Evolutionary conservation across 768 basidiomycete genomes (phyloP).

Genomic region (Kwoniella sp.): DNA sequence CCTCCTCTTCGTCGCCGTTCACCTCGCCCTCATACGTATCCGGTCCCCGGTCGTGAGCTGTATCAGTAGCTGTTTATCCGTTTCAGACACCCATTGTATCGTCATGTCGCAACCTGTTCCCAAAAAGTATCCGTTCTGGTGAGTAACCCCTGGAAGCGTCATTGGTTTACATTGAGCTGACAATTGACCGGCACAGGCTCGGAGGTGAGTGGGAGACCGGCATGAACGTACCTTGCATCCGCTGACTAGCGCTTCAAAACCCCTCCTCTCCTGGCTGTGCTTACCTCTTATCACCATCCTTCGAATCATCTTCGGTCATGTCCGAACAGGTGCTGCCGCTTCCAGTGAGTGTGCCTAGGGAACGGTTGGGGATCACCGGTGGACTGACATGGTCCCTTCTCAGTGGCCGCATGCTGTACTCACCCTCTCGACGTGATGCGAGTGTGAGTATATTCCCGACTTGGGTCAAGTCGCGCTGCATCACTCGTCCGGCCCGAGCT

Average conservation of each 20-base stretch:
- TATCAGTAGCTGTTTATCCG: no score
- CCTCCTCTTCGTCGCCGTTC: neutral
- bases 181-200: constrained; percentile 15
- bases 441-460: constrained; percentile 28
- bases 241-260: no score
- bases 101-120: constrained; percentile 5
- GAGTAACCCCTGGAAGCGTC: constrained; percentile 5
- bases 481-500: no score
- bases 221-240: no score
- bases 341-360: constrained; percentile 42
- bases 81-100: neutral
- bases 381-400: neutral
- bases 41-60: no score
- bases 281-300: neutral
- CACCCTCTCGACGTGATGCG: constrained; percentile 45
- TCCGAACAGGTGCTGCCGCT: constrained; percentile 35
- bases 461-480: neutral
- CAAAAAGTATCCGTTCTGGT: constrained; percentile 40
- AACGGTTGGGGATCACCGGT: no score
- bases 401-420: constrained; percentile 46
- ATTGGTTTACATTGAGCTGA: constrained; percentile 1
- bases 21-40: neutral
- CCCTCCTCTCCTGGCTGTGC: no score
- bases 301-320: constrained; percentile 4
- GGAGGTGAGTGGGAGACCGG: constrained; percentile 27